Base-by-base conservation (phyloP, 2,329 filamentous ascomycete species). In the Dactylonectria estremocensis region DNA sequence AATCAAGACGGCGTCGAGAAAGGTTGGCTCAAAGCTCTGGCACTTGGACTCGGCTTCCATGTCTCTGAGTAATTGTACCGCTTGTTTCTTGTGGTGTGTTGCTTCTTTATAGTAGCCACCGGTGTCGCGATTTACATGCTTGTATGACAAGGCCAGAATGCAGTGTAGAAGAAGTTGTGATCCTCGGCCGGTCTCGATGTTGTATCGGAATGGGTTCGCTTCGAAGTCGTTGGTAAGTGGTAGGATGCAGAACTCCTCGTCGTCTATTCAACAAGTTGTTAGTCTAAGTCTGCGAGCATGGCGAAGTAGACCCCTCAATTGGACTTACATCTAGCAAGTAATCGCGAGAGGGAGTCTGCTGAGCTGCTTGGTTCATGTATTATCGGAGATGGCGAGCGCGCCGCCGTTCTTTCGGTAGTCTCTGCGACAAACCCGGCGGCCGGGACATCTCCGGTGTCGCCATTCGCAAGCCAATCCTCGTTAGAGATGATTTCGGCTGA, bases 231-330 rank as follows among this genome's bases (percentile, higher is more conserved):
- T 69, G 1, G 79, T 81, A 8, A 81, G 49, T 1, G 79, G 79
- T 18, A 79, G 66, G 11, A 80, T 64, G 49, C 79, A 80, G 40
- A 79, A 79, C 24, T 80, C 79, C 43, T 76, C 69, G 57, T 81
- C 78, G 62, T 80, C 79, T 80, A 54, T 28, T 4, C 4, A 28
- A 28, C n/a, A n/a, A n/a, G n/a, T n/a, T n/a, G 18, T 8, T 9
- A 18, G 33, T 11, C 11, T 35, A 5, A 35, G 31, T 35, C 5
- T 35, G 31, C 6, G 10, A 6, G 31, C 5, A 35, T 6, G 31
- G 10, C 11, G 31, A 11, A 11, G 31, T 35, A 35, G 31, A 35
- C 6, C 5, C 31, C 6, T 35, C 6, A 13, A 31, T 61, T 35
- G 49, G 62, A 35, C 62, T 3, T 22, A 69, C 62, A 69, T 35